Evolutionary conservation across 2,329 filamentous ascomycete species (phyloP).

Genomic region (Endocalyx cinctus): DNA sequence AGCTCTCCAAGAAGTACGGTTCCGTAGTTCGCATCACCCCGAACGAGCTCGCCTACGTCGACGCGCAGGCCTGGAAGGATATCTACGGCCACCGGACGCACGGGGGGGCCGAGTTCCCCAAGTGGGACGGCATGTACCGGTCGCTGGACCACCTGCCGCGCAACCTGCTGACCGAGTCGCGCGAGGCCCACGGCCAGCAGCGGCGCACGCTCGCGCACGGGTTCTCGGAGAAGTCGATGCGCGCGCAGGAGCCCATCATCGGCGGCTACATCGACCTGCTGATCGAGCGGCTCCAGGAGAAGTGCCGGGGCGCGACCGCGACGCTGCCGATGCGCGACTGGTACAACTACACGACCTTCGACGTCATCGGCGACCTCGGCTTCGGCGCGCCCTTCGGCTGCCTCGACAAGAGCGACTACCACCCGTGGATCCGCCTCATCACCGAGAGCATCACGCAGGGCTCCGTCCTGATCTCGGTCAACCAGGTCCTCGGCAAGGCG

Average conservation of each 20-base stretch:
- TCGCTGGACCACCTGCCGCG: constrained; percentile 17
- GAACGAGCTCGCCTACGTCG: constrained; percentile 35
- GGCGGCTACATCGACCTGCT: constrained; percentile 32
- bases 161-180: constrained; percentile 26
- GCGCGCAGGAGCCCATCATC: constrained; percentile 37
- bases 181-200: constrained; percentile 29
- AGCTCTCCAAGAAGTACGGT: constrained; percentile 34
- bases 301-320: constrained; percentile 11
- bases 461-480: constrained; percentile 6
- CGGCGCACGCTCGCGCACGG: constrained; percentile 34
- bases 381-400: constrained; percentile 40
- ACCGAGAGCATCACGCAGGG: constrained; percentile 20
- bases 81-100: constrained; percentile 33
- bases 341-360: constrained; percentile 37
- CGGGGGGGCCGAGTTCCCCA: constrained; percentile 25
- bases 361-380: constrained; percentile 41
- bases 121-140: constrained; percentile 24
- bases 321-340: constrained; percentile 31
- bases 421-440: constrained; percentile 31
- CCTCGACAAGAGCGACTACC: constrained; percentile 28
- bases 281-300: constrained; percentile 24
- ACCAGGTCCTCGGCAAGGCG: constrained; percentile 13
- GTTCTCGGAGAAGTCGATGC: constrained; percentile 35
- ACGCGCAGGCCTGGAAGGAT: constrained; percentile 35
- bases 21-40: constrained; percentile 36